Evolutionary conservation across 768 basidiomycete genomes (phyloP).

Genomic region (Tulasnella sp.): DNA sequence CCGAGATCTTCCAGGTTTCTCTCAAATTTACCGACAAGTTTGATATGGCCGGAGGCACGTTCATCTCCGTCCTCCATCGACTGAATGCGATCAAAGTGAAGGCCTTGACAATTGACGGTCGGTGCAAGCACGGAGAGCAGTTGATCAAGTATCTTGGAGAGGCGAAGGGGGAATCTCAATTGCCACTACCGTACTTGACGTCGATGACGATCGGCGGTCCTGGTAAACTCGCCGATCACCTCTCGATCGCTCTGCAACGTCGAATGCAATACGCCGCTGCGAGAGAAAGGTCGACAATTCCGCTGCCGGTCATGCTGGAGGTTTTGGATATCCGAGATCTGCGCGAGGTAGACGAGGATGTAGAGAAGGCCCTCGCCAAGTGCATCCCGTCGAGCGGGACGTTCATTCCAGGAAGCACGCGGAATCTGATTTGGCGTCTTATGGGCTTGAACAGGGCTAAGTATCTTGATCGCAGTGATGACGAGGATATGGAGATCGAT

Average conservation of each 20-base stretch:
- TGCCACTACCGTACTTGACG: not conserved
- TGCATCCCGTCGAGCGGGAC: not conserved
- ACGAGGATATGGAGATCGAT: too few species aligned
- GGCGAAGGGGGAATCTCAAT: not conserved
- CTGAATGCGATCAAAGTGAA: not conserved
- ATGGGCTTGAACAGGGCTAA: too few species aligned
- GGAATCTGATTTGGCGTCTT: too few species aligned
- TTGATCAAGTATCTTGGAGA: not conserved
- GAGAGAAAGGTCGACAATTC: not conserved
- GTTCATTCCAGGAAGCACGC: not conserved
- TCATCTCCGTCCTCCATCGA: not conserved
- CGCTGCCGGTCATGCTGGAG: not conserved
- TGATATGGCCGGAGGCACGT: not conserved
- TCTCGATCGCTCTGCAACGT: not conserved
- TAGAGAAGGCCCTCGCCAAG: not conserved
- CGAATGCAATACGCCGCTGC: not conserved
- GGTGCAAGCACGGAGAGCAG: not conserved
- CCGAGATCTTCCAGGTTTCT: not conserved
- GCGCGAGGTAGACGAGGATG: not conserved
- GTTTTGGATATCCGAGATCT: not conserved
- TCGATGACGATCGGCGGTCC: not conserved
- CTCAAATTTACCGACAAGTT: not conserved
- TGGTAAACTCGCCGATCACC: not conserved
- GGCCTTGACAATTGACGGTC: not conserved
- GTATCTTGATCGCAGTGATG: too few species aligned